Percentiles rank a stretch among this genome's conserved stretches.
phyloP scores from a whole-genome alignment of 805 yeast species.

The Wickerhamiella qilinensis region DNA sequence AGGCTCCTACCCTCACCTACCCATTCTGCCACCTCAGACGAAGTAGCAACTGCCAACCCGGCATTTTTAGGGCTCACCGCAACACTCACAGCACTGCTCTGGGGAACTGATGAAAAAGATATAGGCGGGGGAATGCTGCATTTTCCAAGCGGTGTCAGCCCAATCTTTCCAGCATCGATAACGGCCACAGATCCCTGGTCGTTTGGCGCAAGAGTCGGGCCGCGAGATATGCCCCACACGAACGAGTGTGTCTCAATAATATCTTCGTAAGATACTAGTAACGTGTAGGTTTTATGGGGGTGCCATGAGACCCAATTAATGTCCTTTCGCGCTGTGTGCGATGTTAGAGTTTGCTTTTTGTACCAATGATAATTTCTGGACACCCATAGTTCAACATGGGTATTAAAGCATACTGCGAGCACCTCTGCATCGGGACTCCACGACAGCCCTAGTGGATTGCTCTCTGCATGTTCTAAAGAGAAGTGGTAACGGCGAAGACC shows the following conservation, averaged over 20 bases:
- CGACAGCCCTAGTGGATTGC: conserved; percentile 35
- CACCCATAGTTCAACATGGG: conserved; percentile 75
- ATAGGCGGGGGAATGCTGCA: conserved; percentile 96
- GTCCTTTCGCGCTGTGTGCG: conserved; percentile 1
- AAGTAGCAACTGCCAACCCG: conserved; percentile 1
- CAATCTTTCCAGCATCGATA: conserved; percentile 55
- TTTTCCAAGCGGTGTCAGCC: conserved; percentile 63
- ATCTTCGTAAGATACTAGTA: conserved; percentile 30
- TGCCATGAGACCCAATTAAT: conserved; percentile 44
- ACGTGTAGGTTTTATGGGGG: conserved; percentile 68
- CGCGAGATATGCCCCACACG: conserved; percentile 52
- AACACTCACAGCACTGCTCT: conserved; percentile 41
- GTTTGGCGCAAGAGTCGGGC: conserved; percentile 49
- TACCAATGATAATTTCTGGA: conserved; percentile 92
- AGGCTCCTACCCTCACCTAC: background rate
- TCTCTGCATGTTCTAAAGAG: too few relatives aligned
- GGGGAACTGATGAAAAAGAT: conserved; percentile 48
- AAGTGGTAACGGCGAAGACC: conserved; percentile 88
- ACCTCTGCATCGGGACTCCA: conserved; percentile 80
- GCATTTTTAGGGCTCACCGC: conserved; percentile 45
- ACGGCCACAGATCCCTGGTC: conserved; percentile 73
- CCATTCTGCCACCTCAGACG: background rate
- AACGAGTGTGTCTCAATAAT: conserved; percentile 21
- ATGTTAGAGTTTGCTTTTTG: conserved; percentile 56
- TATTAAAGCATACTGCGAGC: conserved; percentile 46